phyloP scores from a whole-genome alignment of 1,284 basidiomycete genomes.

The Cryptococcus sp. region DNA sequence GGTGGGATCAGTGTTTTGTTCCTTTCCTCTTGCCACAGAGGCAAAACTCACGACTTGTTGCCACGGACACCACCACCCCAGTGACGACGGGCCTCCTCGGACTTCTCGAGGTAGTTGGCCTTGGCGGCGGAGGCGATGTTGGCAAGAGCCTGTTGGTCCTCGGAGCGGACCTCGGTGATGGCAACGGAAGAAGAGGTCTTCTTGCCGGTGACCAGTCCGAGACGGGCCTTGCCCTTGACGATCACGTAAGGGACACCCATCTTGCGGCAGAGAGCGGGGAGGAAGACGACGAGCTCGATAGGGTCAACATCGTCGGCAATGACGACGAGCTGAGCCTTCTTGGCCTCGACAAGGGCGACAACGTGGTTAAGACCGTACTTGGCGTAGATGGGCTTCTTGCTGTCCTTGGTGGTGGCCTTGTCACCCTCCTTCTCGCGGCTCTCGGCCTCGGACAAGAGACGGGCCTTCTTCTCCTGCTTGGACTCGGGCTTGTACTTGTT shows the following conservation, averaged over 20 bases:
- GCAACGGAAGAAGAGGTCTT: conserved; percentile 92
- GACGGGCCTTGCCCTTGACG: conserved; percentile 94
- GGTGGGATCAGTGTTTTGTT: conserved; percentile 51
- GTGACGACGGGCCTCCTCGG: conserved; percentile 83
- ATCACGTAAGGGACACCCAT: conserved; percentile 98
- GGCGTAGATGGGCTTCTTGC: conserved; percentile 91
- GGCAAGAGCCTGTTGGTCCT: conserved; percentile 90
- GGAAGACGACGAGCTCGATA: conserved; percentile 96
- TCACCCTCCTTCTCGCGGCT: conserved; percentile 60
- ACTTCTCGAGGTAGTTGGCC: conserved; percentile 98
- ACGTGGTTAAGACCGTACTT: conserved; percentile 98
- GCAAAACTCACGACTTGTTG: conserved; percentile 65
- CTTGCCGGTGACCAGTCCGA: conserved; percentile 71
- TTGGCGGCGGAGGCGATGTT: conserved; percentile 92
- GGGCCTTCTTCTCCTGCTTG: conserved; percentile 97
- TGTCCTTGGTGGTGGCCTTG: conserved; percentile 59
- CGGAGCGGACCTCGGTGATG: conserved; percentile 89
- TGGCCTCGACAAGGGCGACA: conserved; percentile 92
- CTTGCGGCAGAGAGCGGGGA: conserved; percentile 97
- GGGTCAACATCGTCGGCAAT: conserved; percentile 99
- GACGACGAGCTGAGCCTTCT: conserved; percentile 95
- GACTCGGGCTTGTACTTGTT: conserved; percentile 77
- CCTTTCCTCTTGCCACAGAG: too few species aligned
- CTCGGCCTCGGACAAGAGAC: conserved; percentile 78
- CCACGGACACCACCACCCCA: conserved; percentile 98